Evolutionary conservation across 2,329 filamentous ascomycete species (phyloP), one percentile per base, ranked within the genome.

Genomic region (Stachybotrys chartarum): DNA sequence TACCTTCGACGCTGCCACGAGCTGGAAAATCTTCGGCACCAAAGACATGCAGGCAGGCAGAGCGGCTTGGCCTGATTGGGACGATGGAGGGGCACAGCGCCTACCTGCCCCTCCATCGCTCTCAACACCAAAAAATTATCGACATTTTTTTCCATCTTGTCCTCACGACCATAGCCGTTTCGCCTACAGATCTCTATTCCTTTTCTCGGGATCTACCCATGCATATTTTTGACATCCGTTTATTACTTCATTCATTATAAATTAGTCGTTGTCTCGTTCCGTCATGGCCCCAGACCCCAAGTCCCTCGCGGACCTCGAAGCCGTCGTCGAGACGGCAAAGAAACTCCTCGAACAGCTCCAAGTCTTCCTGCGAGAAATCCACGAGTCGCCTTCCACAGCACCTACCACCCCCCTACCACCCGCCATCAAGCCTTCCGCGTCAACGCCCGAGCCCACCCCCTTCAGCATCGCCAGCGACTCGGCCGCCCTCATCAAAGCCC

Each of bases 401-500:
- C 50, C 63, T 17, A 32, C 59, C 3, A 16, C 58, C 16, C 31
- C 59, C 3, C 32, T 57, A 7, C 31, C 57, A 16, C 10, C 60
- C 31, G 51, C 58, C 45, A 24, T 3, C 16, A 10, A 10, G 10
- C 5, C 35, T 10, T 42, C 35, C 35, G 10, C 45, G 10, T 47
- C 45, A 8, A n/a, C 10, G 42, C 52, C 58, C n/a, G 50, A 65
- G 14, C 57, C 68, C n/a, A 60, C 83, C 66, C 78, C 84, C 10
- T 79, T 96, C 30, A 74, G 83, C 14, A 79, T 93, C 56, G 83
- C 92, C 39, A 81, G 82, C 63, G 87, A 92, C 63, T 81, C 88
- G 0, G 82, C 90, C 1, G 82, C 79, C 30, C 78, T 95, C 6
- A 83, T 96, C 57, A 86, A 84, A 67, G 90, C 91, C 0, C 91